Evolutionary conservation across 495 filamentous ascomycete species (phyloP), one percentile per base, ranked within the genome.

Genomic region (Haplographium delicatum): DNA sequence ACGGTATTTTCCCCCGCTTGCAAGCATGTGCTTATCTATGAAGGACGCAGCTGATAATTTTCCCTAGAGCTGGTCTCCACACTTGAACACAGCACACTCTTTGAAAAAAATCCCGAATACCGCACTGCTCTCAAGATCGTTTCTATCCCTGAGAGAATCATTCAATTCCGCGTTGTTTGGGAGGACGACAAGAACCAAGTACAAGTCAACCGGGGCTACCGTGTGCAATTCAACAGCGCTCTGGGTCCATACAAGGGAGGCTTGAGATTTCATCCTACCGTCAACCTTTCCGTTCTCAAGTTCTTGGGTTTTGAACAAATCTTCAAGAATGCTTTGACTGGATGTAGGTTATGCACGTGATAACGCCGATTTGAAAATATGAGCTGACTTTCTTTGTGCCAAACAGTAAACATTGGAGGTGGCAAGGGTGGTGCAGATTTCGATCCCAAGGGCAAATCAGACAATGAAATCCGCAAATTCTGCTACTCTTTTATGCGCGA

Each of bases 261-360:
- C 63, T 83, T 97, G 57, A 78, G 93, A 49, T 91, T 98, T 75
- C 93, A 98, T 68, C 93, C 91, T 46, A 81, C 86, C 13, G 93
- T 98, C 72, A 98, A 98, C 75, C 78, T 98, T 51, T 94, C 88
- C 58, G 91, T 98, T 64, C 79, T 98, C 56, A 98, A 98, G 76
- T 97, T 97, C 78, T 78, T 98, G 61, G 93, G 91, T 47, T 96
- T 97, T 67, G 93, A 98, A 84, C 93, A 98, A 79, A 93, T 89
- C 73, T 96, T 98, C 80, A 98, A 98, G 84, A 98, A 98, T 90
- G 93, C 93, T 56, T 75, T 98, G 61, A 97, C 93, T 53, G 93
- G 93, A 57, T 72, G 88, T 91, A 74, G 79, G 88, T 86, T 47
- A 31, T 31, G 18, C 38, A 37, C 44, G 11, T 42, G 9, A 48